These are phyloP conservation scores for Colletotrichum phormii DNA, from an alignment of 2,329 filamentous ascomycete species.

Conservation along the genomic window DNA sequence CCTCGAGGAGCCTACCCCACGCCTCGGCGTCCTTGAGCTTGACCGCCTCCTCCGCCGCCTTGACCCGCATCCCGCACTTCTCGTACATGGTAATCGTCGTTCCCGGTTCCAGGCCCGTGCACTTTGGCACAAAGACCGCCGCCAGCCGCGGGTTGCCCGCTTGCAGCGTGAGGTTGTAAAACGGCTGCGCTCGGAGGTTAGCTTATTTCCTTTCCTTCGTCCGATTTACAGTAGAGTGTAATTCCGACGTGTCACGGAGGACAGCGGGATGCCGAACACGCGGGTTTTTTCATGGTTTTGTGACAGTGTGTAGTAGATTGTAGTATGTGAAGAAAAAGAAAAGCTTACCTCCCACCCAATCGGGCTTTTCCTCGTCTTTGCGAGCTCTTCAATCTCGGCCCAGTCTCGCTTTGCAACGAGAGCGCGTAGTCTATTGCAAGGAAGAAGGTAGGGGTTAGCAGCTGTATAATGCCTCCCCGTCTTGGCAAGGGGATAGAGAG, in stretches of 20 bases:
- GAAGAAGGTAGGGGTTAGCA: neutral
- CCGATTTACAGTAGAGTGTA: neutral
- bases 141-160: conserved; percentile 93
- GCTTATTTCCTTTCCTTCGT: neutral
- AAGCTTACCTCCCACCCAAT: conserved; percentile 92
- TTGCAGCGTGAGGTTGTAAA: conserved; percentile 88
- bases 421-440: conserved; percentile 74
- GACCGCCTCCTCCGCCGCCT: conserved; percentile 91
- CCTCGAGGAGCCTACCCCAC: conserved; percentile 79
- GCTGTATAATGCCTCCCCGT: neutral
- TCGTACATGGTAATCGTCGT: conserved; percentile 93
- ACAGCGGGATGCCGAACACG: neutral
- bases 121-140: conserved; percentile 87
- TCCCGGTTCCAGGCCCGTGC: conserved; percentile 74
- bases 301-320: neutral
- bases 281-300: neutral
- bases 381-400: conserved; percentile 90
- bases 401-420: conserved; percentile 92
- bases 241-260: neutral
- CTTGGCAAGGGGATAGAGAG: conserved; percentile 9
- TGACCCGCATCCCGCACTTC: conserved; percentile 90
- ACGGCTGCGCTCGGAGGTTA: conserved; percentile 70
- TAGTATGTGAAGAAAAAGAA: conserved; percentile 11
- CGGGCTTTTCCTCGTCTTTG: conserved; percentile 82
- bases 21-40: conserved; percentile 81